Evolutionary conservation across 1,284 basidiomycete species (phyloP), one percentile per base, ranked within the genome.

Genomic region (Trichosporon sp.): DNA sequence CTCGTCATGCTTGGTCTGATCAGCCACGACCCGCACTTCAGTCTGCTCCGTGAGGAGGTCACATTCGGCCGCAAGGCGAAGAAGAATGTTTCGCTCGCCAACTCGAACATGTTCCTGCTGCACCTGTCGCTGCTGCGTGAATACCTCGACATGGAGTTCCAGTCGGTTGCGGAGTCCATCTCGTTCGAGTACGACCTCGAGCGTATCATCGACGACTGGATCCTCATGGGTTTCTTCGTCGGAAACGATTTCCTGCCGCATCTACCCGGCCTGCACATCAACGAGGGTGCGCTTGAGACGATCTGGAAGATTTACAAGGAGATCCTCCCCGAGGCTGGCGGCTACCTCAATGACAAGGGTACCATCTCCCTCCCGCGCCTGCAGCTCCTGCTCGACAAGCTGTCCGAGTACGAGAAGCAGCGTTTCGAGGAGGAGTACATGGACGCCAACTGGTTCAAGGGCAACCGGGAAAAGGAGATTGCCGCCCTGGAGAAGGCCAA

Each of bases 11-110:
- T 99, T 78, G 95, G 94, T 48, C 86, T 99, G 54, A 86, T 99
- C 77, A 96, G 93, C 81, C 97, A 99, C 84, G 97, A 99, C 84
- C 97, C 97, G 2, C 97, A 99, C 85, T 99, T 99, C 85, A 98
- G 95, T 84, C 87, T 99, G 71, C 86, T 99, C 76, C 90, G 97
- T 74, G 97, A 99, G 84, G 96, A 99, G 85, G 97, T 99, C 78
- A 95, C 96, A 78, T 99, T 99, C 85, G 96, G 96, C 16, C 92
- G 93, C 12, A 87, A 90, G 70, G 85, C 89, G 71, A 89, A 88
- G 83, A 94, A 92, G 83, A 87, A 86, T 66, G 88, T 87, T 75
- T 88, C 88, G 90, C 85, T 94, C 73, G 92, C 96, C 78, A 87
- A 91, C 2, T 92, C 93, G 76, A 98, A 91, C 83, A 99, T 99